Base-by-base conservation (phyloP, 1,139 yeast genomes). In the Geotrichum citri-aurantii region DNA sequence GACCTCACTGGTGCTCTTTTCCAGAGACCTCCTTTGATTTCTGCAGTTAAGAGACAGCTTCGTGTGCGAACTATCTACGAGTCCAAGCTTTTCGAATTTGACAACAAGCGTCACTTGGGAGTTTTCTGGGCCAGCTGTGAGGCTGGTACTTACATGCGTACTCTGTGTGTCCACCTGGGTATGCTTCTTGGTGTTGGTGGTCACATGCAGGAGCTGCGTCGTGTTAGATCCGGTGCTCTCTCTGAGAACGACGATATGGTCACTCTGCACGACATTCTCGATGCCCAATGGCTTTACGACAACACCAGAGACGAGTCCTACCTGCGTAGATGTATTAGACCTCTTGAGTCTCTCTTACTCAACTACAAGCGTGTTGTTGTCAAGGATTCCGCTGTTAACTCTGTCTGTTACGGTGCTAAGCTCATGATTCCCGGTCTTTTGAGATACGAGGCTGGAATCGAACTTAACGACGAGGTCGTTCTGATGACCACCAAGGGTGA, bases 121-220 rank as follows among this genome's bases (percentile, higher is more conserved):
- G 98, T 93, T 47, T 93, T 93, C 81, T 93, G 99, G 99, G 98
- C 98, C 62, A 88, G 96, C 52, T 93, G 99, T 83, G 99, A 93
- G 81, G 99, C 99, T 63, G 99, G 99, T 77, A 93, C 99, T 64
- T 93, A 93, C 79, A 93, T 93, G 97, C 88, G 99, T 84, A 93
- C 99, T 58, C 80, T 93, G 70, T 93, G 99, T 85, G 99, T 93
- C 63, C 99, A 93, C 76, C 80, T 93, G 71, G 99, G 99, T 79
- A 92, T 93, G 96, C 81, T 93, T 63, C 81, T 93, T 67, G 97
- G 98, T 69, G 98, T 91, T 68, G 99, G 99, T 75, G 99, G 98
- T 68, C 99, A 93, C 78, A 93, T 93, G 99, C 99, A 93, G 82
- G 99, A 93, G 78, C 86, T 93, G 70, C 91, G 99, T 79, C 92